Percentiles rank a stretch among this genome's conserved stretches.
Evolutionary conservation across 2,329 filamentous ascomycete genomes (phyloP).

Genomic region (Camillea tinctor): DNA sequence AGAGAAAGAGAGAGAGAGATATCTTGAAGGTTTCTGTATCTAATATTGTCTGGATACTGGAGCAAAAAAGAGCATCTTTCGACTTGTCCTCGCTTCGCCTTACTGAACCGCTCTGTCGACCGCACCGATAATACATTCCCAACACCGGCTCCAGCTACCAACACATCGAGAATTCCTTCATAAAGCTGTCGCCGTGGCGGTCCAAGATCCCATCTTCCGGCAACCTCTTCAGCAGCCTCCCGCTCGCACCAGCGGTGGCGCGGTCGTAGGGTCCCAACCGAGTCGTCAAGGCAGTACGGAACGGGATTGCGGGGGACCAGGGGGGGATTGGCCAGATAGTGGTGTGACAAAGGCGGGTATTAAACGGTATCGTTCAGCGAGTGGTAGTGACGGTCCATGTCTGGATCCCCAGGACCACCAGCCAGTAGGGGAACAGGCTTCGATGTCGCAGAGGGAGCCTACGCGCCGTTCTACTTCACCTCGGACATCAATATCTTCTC

Average conservation of each 20-base stretch:
- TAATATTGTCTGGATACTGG: slow-evolving; percentile 10
- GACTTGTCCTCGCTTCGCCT: slow-evolving; percentile 8
- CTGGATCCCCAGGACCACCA: slow-evolving; percentile 49
- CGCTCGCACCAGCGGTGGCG: slow-evolving; percentile 28
- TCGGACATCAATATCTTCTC: slow-evolving; percentile 45
- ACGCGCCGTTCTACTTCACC: slow-evolving; percentile 56
- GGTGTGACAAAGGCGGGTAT: slow-evolving; percentile 27
- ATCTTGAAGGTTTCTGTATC: slow-evolving; percentile 8
- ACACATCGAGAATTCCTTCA: slow-evolving; percentile 7
- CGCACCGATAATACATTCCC: slow-evolving; percentile 5
- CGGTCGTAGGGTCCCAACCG: slow-evolving; percentile 26
- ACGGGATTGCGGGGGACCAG: slow-evolving; percentile 24
- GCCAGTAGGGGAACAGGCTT: slow-evolving; percentile 56
- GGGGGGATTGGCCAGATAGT: slow-evolving; percentile 26
- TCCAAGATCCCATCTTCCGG: slow-evolving; percentile 33
- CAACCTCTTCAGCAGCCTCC: slow-evolving; percentile 34
- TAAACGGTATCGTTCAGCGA: slow-evolving; percentile 26
- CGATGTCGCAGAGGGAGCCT: slow-evolving; percentile 64
- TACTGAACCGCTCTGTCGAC: slow-evolving; percentile 9
- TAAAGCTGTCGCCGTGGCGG: slow-evolving; percentile 37
- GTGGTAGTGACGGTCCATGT: slow-evolving; percentile 52
- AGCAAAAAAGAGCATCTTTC: slow-evolving; percentile 1
- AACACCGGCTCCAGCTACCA: slow-evolving; percentile 6
- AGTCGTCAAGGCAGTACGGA: slow-evolving; percentile 23
- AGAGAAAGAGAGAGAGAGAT: slow-evolving; percentile 1